These are phyloP conservation scores for Pelargonium myrrhifolium DNA, from an alignment of 441 rosid species.

Conservation along the genomic window DNA sequence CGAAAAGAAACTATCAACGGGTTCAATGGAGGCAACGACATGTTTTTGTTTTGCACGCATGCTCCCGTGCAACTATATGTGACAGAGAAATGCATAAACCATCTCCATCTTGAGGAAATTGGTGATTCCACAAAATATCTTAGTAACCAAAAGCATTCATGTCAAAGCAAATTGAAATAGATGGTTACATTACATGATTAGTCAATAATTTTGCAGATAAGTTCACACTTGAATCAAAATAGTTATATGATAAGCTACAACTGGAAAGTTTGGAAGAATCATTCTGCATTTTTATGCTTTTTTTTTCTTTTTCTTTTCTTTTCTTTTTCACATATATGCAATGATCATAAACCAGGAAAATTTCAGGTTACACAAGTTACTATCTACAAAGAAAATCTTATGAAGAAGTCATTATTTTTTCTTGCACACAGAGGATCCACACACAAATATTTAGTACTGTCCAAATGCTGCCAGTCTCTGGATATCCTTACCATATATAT, in stretches of 20 bases:
- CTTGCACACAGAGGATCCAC: constrained; percentile 16
- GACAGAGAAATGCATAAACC: constrained; percentile 23
- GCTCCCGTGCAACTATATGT: background rate
- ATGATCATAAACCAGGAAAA: constrained; percentile 3
- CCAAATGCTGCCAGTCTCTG: constrained; percentile 60
- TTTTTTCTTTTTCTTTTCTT: no score
- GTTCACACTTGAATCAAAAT: no score
- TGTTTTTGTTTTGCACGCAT: background rate
- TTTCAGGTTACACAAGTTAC: background rate
- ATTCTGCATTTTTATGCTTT: background rate
- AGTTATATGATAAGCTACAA: background rate
- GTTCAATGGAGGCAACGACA: background rate
- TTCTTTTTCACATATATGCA: background rate
- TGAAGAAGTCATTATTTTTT: background rate
- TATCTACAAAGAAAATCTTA: constrained; percentile 1
- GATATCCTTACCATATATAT: constrained; percentile 13
- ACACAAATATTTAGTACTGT: constrained; percentile 29
- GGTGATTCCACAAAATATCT: constrained; percentile 11
- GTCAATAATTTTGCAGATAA: no score
- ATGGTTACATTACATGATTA: background rate
- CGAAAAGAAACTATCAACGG: background rate
- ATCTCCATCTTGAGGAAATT: constrained; percentile 29
- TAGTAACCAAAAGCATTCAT: background rate
- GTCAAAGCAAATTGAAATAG: background rate
- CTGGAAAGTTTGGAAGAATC: background rate